Conservation (phyloP, 1,284 basidiomycete genomes). For the Stygiomarasmius scandens region DNA sequence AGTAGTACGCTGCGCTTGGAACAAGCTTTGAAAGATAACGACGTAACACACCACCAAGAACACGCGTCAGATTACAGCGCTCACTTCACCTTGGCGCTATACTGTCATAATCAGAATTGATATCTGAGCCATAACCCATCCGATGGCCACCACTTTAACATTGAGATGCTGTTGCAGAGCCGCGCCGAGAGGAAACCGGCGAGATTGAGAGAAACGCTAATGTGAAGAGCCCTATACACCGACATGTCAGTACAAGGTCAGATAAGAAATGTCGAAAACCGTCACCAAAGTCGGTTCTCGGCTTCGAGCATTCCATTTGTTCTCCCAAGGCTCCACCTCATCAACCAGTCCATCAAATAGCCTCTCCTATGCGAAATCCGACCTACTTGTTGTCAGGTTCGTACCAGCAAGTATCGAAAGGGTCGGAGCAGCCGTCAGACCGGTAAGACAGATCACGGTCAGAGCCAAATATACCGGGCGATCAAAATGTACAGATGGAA, state of each 20-base stretch:
- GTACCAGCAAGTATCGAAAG: slow-evolving; percentile 44
- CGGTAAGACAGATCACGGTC: slow-evolving; percentile 43
- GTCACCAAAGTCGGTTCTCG: slow-evolving; percentile 50
- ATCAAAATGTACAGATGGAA: no score
- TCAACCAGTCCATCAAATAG: slow-evolving; percentile 52
- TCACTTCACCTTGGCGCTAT: slow-evolving; percentile 43
- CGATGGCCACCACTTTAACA: slow-evolving; percentile 44
- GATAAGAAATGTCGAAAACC: background rate
- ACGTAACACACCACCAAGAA: slow-evolving; percentile 18
- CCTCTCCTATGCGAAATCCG: slow-evolving; percentile 53
- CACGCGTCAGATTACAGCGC: slow-evolving; percentile 51
- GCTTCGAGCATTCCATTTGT: slow-evolving; percentile 56
- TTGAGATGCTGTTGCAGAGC: slow-evolving; percentile 41
- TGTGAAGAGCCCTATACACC: slow-evolving; percentile 44
- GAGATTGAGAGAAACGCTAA: slow-evolving; percentile 48
- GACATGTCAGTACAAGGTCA: no score
- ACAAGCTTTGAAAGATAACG: background rate
- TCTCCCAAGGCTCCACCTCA: slow-evolving; percentile 40
- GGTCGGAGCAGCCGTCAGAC: slow-evolving; percentile 50
- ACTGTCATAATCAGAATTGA: slow-evolving; percentile 13
- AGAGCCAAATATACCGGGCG: no score
- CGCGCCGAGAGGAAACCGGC: slow-evolving; percentile 49
- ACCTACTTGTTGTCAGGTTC: background rate
- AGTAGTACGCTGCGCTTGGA: slow-evolving; percentile 49
- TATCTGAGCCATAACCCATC: slow-evolving; percentile 46